These are phyloP conservation scores for Naganishia vishniacii DNA, from an alignment of 768 basidiomycete species.

Conservation along the genomic window DNA sequence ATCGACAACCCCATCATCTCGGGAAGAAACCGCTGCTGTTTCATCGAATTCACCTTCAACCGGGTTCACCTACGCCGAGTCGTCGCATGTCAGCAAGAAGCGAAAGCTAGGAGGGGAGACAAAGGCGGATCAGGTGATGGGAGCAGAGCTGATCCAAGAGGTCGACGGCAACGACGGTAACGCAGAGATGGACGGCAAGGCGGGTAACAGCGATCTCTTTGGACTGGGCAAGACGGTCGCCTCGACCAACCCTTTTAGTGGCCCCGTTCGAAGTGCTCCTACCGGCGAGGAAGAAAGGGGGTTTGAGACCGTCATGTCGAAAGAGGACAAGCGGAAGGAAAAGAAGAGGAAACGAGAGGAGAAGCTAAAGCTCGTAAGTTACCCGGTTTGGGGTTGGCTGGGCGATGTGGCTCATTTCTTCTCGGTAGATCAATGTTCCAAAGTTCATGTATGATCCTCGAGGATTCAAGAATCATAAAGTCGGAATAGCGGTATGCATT, in stretches of 20 bases:
- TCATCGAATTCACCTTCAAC: not conserved
- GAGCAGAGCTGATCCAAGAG: not conserved
- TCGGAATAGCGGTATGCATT: constrained; percentile 18
- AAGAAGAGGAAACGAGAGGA: constrained; percentile 57
- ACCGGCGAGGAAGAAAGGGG: constrained; percentile 26
- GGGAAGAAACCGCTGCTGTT: not conserved
- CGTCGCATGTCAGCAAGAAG: constrained; percentile 9
- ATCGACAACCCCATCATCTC: not conserved
- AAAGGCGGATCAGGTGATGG: not conserved
- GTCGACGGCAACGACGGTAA: not conserved
- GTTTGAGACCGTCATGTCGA: constrained; percentile 41
- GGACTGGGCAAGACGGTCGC: not conserved
- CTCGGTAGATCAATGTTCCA: constrained; percentile 11
- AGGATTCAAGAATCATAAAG: constrained; percentile 28
- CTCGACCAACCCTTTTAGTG: not conserved
- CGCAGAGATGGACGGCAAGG: too few relatives aligned
- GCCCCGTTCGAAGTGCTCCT: not conserved
- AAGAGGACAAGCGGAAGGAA: constrained; percentile 42
- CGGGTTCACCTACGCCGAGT: not conserved
- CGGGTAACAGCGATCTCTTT: not conserved
- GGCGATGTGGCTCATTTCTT: not conserved
- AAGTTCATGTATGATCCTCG: constrained; percentile 23
- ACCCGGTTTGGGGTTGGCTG: constrained; percentile 50
- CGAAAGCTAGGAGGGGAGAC: not conserved
- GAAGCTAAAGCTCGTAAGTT: constrained; percentile 64